Base-by-base conservation (phyloP, 129 eudicot genomes). In the Cynara cardunculus region DNA sequence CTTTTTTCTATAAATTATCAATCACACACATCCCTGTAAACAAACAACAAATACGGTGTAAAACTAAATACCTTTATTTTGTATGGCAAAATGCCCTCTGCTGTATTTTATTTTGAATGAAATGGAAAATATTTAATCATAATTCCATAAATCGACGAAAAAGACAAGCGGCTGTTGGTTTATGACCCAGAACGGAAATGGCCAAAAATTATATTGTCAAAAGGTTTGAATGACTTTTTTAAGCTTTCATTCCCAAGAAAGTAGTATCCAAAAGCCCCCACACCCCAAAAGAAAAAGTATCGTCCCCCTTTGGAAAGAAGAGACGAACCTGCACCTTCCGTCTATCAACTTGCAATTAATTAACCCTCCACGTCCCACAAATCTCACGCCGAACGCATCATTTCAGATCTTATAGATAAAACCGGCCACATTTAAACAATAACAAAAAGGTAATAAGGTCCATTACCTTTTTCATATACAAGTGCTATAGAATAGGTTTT, bases 241-340 rank as follows among this genome's bases (percentile, higher is more conserved):
- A 76, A 77, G 88, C 94, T 90, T 82, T 86, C 90, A 86, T 90
- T 90, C 82, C 91, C 94, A 84, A 90, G 88, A 90, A 90, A 90
- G 87, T 77, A 25, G 34, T 69, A 65, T 69, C 72, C 56, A 77
- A 78, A 74, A 74, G 84, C 75, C 79, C 34, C 26, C 25, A 61
- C 26, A 61, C 26, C 53, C 62, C 25, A 37, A 35, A 71, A 21
- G 41, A 83, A 73, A 71, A 61, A 83, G 86, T 83, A 71, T 73
- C 77, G 80, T 78, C 85, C 72, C 81, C 82, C 85, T 32, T 80
- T 80, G 56, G 73, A 80, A 89, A 81, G 90, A 68, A 77, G 86
- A 77, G 74, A 76, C 81, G 73, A 78, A 74, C 64, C 80, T 79
- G 82, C 86, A 70, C 59, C 82, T 39, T 83, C 77, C 81, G 25